phyloP scores from a whole-genome alignment of 768 basidiomycete genomes.

The Mycena galericulata region DNA sequence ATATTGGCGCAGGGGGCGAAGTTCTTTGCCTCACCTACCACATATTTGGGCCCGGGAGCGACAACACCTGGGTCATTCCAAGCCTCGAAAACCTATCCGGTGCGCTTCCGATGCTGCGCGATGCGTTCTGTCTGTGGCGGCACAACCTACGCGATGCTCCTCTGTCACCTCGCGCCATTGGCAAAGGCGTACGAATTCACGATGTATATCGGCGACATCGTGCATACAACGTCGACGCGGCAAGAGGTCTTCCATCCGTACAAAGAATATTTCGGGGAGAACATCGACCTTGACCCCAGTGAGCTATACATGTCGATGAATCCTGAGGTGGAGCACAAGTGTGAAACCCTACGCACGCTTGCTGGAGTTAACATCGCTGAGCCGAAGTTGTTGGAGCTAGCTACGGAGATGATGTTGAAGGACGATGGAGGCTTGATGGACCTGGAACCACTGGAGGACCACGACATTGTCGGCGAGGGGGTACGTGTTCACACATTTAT shows the following conservation, averaged over 20 bases:
- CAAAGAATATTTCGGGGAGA: slow-evolving; percentile 16
- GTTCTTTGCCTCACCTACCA: slow-evolving; percentile 17
- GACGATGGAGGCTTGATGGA: background rate
- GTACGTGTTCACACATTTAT: too few species aligned
- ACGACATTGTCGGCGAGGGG: too few species aligned
- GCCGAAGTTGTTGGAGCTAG: background rate
- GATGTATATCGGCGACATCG: background rate
- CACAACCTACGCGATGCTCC: slow-evolving; percentile 14
- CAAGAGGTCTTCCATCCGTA: slow-evolving; percentile 2
- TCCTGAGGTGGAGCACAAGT: background rate
- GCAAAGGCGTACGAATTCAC: slow-evolving; percentile 20
- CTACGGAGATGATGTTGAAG: background rate
- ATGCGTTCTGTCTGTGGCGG: slow-evolving; percentile 19
- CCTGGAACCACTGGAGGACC: too few species aligned
- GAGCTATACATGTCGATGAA: background rate
- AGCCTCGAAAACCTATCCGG: slow-evolving; percentile 16
- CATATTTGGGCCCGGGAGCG: background rate
- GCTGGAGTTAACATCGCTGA: background rate
- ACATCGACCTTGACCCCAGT: background rate
- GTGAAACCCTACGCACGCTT: background rate
- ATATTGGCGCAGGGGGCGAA: background rate
- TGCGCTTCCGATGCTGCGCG: background rate
- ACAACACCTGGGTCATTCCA: background rate
- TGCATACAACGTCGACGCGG: background rate
- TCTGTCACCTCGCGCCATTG: slow-evolving; percentile 17